These are phyloP conservation scores for Ophiostoma sp. DNA, from an alignment of 2,329 filamentous ascomycete species.

Conservation along the genomic window DNA sequence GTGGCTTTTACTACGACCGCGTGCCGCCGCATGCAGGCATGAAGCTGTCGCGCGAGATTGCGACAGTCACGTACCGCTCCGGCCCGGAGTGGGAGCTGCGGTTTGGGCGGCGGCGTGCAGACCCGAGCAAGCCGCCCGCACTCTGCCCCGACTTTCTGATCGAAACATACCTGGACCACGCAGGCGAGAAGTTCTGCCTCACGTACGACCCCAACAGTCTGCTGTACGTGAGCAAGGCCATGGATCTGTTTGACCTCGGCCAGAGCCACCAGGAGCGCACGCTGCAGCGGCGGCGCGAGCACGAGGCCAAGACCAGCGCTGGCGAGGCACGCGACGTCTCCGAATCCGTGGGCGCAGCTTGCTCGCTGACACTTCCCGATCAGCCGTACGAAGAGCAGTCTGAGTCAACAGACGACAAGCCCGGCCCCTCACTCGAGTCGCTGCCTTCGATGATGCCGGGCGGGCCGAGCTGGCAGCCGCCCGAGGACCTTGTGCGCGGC, in stretches of 20 bases:
- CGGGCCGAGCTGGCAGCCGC: slow-evolving; percentile 50
- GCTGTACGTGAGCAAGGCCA: slow-evolving; percentile 94
- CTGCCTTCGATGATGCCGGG: slow-evolving; percentile 18
- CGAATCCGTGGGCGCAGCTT: slow-evolving; percentile 34
- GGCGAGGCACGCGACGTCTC: not conserved
- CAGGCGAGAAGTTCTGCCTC: slow-evolving; percentile 95
- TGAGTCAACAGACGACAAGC: slow-evolving; percentile 30
- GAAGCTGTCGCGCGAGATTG: slow-evolving; percentile 96
- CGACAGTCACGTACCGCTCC: slow-evolving; percentile 93
- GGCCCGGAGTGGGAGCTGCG: slow-evolving; percentile 97
- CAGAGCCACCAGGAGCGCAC: slow-evolving; percentile 61
- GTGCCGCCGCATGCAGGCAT: slow-evolving; percentile 93
- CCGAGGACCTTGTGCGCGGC: slow-evolving; percentile 73
- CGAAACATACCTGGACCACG: slow-evolving; percentile 96
- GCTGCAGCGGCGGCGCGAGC: slow-evolving; percentile 54
- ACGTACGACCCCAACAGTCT: slow-evolving; percentile 95
- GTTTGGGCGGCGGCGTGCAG: slow-evolving; percentile 81
- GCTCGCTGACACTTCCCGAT: slow-evolving; percentile 76
- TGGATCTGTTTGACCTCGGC: slow-evolving; percentile 96
- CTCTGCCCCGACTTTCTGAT: slow-evolving; percentile 97
- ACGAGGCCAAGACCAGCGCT: slow-evolving; percentile 30
- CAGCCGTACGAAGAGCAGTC: slow-evolving; percentile 75
- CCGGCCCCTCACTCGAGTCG: slow-evolving; percentile 27
- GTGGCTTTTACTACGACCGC: slow-evolving; percentile 84
- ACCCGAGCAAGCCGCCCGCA: slow-evolving; percentile 78